Conservation (phyloP, 495 filamentous ascomycete genomes). For the Echria macrotheca region DNA sequence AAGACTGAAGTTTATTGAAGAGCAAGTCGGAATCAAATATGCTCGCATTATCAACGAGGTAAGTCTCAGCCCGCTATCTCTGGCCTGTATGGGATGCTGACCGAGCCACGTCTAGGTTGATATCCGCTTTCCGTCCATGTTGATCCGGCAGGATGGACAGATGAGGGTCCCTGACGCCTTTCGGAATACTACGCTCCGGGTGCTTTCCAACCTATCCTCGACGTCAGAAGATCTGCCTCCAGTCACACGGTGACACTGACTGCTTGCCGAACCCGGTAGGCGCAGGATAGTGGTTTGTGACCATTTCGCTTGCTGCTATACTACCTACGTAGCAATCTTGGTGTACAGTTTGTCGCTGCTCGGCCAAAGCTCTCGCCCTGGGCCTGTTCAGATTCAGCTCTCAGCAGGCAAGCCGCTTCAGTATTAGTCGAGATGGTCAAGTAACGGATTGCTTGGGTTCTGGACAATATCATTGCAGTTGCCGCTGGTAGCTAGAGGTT, state of each 20-base stretch:
- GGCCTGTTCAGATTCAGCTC: no score
- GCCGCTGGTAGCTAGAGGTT: no score
- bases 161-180: conserved; percentile 17
- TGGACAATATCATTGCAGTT: no score
- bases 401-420: not conserved
- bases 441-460: no score
- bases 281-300: no score
- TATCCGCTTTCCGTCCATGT: conserved; percentile 45
- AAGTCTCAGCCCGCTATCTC: conserved; percentile 2
- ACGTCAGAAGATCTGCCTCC: not conserved
- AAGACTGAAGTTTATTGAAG: conserved; percentile 36
- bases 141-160: conserved; percentile 37
- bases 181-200: not conserved
- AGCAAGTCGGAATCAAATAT: conserved; percentile 40
- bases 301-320: no score
- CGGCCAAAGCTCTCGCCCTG: no score
- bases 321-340: no score
- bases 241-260: no score
- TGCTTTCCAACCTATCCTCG: not conserved
- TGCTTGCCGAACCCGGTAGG: no score
- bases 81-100: not conserved
- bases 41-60: conserved; percentile 38
- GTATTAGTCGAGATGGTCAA: no score
- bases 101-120: conserved; percentile 25
- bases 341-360: no score